These are phyloP conservation scores for Aspergillus sp. DNA, from an alignment of 2,329 filamentous ascomycete species.

Conservation along the genomic window DNA sequence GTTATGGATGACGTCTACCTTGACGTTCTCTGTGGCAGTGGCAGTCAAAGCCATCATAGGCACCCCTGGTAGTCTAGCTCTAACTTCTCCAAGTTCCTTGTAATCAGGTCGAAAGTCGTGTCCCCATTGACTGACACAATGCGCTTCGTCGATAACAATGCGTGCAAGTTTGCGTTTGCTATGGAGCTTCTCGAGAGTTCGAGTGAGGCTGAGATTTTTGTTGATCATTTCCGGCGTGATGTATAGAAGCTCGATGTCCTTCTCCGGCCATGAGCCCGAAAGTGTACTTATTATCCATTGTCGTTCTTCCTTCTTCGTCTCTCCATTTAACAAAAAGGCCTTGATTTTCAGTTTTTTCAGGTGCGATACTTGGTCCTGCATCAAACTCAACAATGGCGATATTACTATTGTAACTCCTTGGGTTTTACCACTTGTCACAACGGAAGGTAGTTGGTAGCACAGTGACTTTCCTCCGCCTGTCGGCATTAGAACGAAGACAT, in stretches of 20 bases:
- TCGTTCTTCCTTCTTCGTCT: conserved; percentile 61
- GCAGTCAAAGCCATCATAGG: conserved; percentile 94
- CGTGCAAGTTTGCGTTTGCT: conserved; percentile 69
- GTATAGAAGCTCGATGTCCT: conserved; percentile 80
- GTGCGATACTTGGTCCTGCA: conserved; percentile 94
- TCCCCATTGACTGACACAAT: conserved; percentile 98
- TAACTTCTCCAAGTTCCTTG: conserved; percentile 73
- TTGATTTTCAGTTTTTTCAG: conserved; percentile 69
- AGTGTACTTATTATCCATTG: conserved; percentile 63
- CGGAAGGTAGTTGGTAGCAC: conserved; percentile 90
- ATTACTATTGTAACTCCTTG: conserved; percentile 84
- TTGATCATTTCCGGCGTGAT: conserved; percentile 96
- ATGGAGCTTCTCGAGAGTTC: conserved; percentile 64
- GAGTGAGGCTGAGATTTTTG: conserved; percentile 68
- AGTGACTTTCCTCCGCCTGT: conserved; percentile 95
- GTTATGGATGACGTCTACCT: conserved; percentile 85
- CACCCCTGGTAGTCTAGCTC: conserved; percentile 67
- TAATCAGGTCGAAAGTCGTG: conserved; percentile 98
- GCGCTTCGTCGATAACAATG: conserved; percentile 96
- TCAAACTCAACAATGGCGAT: conserved; percentile 89
- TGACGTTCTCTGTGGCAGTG: conserved; percentile 90
- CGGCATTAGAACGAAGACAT: conserved; percentile 95
- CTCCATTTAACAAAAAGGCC: conserved; percentile 77
- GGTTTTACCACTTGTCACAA: conserved; percentile 76
- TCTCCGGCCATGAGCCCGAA: conserved; percentile 61